Conservation (phyloP, 2,329 filamentous ascomycete species). For the Sphaerulina vaccinii region DNA sequence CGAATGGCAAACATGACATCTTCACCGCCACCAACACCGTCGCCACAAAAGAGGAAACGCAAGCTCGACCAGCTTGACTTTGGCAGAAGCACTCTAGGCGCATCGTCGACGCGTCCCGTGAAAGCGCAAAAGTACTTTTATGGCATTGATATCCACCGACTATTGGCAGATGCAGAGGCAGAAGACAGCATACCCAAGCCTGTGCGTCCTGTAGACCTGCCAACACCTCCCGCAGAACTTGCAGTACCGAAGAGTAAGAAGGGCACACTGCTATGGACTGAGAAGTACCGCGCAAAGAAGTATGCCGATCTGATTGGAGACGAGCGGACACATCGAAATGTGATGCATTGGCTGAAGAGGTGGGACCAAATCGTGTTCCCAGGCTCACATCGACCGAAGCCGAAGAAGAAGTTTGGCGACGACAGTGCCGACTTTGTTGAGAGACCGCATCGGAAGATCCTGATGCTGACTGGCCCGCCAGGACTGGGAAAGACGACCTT, state of each 20-base stretch:
- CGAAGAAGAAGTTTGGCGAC: constrained; percentile 43
- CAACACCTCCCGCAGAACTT: constrained; percentile 43
- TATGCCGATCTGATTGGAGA: constrained; percentile 95
- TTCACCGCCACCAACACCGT: constrained; percentile 51
- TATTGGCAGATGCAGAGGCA: constrained; percentile 69
- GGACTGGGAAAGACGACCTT: constrained; percentile 94
- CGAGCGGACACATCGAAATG: constrained; percentile 85
- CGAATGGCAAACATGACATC: constrained; percentile 64
- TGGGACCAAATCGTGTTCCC: constrained; percentile 96
- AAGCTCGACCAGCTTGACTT: constrained; percentile 32
- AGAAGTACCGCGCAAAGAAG: constrained; percentile 89
- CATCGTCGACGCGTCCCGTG: constrained; percentile 51
- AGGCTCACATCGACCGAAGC: constrained; percentile 62
- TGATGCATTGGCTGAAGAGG: constrained; percentile 87
- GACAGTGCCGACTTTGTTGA: constrained; percentile 54
- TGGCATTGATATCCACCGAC: constrained; percentile 83
- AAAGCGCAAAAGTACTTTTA: constrained; percentile 77
- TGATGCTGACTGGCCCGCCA: constrained; percentile 86
- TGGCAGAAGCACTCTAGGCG: constrained; percentile 28
- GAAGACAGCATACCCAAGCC: constrained; percentile 50
- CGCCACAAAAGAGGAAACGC: constrained; percentile 33
- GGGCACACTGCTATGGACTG: constrained; percentile 76
- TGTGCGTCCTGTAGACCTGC: constrained; percentile 28
- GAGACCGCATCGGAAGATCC: constrained; percentile 77
- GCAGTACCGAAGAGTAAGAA: constrained; percentile 29